Evolutionary conservation across 2,329 filamentous ascomycete genomes (phyloP).

Genomic region (Reticulascus tulasneorum): DNA sequence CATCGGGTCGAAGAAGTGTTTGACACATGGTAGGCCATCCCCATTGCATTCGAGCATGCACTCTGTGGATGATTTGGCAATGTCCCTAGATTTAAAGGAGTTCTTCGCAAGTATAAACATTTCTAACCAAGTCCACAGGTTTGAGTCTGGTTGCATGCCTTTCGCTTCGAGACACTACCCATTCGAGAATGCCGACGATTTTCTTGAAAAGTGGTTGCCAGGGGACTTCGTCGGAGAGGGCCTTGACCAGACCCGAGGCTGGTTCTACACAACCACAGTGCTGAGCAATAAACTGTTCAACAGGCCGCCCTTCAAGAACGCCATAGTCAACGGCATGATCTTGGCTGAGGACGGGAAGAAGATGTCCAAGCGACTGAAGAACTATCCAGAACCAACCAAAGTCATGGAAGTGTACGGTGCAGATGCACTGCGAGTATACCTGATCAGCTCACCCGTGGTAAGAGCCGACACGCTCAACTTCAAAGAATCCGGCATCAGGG

Average conservation of each 20-base stretch:
- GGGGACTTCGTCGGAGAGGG: constrained; percentile 94
- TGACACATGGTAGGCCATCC: constrained; percentile 96
- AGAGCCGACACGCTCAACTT: constrained; percentile 86
- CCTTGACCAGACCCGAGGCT: constrained; percentile 88
- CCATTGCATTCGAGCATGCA: too few relatives aligned
- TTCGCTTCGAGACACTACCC: constrained; percentile 89
- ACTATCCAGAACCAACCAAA: constrained; percentile 82
- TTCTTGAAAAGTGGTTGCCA: constrained; percentile 76
- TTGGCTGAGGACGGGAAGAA: constrained; percentile 95
- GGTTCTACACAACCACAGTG: constrained; percentile 93
- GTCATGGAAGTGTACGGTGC: constrained; percentile 88
- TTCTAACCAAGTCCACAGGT: too few relatives aligned
- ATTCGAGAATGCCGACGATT: constrained; percentile 80
- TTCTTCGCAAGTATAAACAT: too few relatives aligned
- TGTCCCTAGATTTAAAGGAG: too few relatives aligned
- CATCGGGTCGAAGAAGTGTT: constrained; percentile 84
- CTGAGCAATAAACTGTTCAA: constrained; percentile 85
- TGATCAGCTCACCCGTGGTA: constrained; percentile 95
- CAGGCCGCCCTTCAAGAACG: constrained; percentile 85
- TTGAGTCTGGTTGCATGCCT: constrained; percentile 94
- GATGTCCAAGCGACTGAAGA: constrained; percentile 96
- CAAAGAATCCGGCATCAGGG: constrained; percentile 88
- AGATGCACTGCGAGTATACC: constrained; percentile 87
- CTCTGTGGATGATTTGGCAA: too few relatives aligned
- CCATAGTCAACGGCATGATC: constrained; percentile 93